These are phyloP conservation scores for Ascochyta viciae-villosae DNA, from an alignment of 2,329 filamentous ascomycete genomes.

Conservation along the genomic window DNA sequence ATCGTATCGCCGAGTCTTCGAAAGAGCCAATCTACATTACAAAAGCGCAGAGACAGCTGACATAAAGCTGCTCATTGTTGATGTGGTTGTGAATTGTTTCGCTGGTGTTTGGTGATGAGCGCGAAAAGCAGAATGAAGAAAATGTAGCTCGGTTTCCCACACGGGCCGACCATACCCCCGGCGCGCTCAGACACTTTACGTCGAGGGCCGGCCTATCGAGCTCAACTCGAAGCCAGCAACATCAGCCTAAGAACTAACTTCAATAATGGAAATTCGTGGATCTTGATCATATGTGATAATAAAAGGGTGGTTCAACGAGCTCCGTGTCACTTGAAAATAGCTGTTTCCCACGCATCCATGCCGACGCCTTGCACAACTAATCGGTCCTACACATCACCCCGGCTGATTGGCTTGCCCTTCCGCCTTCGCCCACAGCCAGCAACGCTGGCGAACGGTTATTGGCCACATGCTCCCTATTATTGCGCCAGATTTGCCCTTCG, in stretches of 20 bases:
- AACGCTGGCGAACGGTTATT: not conserved
- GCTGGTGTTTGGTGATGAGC: slow-evolving; percentile 5
- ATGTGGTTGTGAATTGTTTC: not conserved
- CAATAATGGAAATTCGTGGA: too few relatives aligned
- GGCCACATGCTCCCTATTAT: slow-evolving; percentile 8
- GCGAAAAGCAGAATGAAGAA: slow-evolving; percentile 8
- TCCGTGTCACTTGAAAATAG: not conserved
- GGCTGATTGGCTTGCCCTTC: slow-evolving; percentile 7
- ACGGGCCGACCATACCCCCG: slow-evolving; percentile 15
- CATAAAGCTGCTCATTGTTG: slow-evolving; percentile 12
- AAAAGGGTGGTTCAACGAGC: too few relatives aligned
- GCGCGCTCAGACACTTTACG: not conserved
- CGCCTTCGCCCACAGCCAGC: slow-evolving; percentile 8
- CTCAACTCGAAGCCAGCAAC: not conserved
- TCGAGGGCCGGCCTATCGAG: not conserved
- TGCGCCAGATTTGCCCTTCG: slow-evolving; percentile 9
- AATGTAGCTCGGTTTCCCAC: slow-evolving; percentile 7
- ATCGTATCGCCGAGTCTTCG: slow-evolving; percentile 82
- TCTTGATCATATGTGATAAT: too few relatives aligned
- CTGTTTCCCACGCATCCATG: not conserved
- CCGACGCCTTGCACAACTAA: slow-evolving; percentile 17
- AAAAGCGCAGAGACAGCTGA: slow-evolving; percentile 8
- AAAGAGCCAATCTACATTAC: slow-evolving; percentile 70
- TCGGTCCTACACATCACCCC: slow-evolving; percentile 17
- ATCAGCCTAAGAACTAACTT: not conserved